These are phyloP conservation scores for Lasiodiplodia citricola DNA, from an alignment of 2,329 filamentous ascomycete genomes.

Conservation along the genomic window DNA sequence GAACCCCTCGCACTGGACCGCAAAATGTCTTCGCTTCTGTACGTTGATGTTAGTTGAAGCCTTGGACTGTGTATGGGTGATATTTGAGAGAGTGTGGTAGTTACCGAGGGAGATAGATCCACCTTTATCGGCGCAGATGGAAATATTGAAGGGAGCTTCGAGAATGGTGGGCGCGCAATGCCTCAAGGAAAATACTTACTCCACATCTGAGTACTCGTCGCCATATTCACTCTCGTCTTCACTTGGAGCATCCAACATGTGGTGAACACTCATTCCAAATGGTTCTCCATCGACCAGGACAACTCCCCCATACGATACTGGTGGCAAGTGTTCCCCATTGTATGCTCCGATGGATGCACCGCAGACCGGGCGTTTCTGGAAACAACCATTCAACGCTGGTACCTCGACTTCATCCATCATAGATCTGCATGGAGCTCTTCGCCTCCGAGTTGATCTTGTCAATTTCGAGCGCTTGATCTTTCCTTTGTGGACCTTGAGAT, in stretches of 20 bases:
- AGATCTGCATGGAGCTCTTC: slow-evolving; percentile 44
- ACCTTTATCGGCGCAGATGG: not conserved
- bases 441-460: slow-evolving; percentile 37
- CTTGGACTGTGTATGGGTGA: not conserved
- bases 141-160: not conserved
- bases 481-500: slow-evolving; percentile 74
- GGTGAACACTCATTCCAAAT: slow-evolving; percentile 95
- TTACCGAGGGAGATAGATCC: slow-evolving; percentile 17
- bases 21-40: slow-evolving; percentile 30
- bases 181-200: slow-evolving; percentile 18
- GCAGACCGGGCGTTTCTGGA: slow-evolving; percentile 78
- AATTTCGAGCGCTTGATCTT: slow-evolving; percentile 68
- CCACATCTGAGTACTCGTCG: slow-evolving; percentile 17
- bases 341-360: slow-evolving; percentile 94
- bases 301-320: slow-evolving; percentile 88
- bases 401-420: slow-evolving; percentile 48
- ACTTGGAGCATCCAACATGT: slow-evolving; percentile 79
- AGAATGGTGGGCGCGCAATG: not conserved
- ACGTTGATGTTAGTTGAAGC: not conserved
- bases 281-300: slow-evolving; percentile 83
- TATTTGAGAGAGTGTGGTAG: slow-evolving; percentile 2
- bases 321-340: slow-evolving; percentile 83
- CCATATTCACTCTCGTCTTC: slow-evolving; percentile 57
- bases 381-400: slow-evolving; percentile 69
- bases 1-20: slow-evolving; percentile 51